Base-by-base conservation (phyloP, 202 grass and related monocot genomes). In the Miscanthus sacchariflorus region DNA sequence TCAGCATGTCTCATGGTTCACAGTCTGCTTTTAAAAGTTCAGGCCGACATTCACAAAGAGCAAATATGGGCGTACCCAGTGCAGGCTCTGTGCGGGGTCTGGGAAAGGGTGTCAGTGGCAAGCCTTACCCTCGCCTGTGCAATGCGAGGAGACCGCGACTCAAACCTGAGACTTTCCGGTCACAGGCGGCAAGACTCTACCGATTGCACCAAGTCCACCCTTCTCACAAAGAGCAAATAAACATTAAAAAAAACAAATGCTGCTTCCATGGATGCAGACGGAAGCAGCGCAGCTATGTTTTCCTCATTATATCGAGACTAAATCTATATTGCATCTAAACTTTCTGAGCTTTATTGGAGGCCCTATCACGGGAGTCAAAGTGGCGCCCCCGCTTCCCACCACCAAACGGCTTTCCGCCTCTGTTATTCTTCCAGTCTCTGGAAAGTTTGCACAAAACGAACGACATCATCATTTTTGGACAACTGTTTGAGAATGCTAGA, bases 341-440 rank as follows among this genome's bases (percentile, higher is more conserved):
- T 58, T 93, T 95, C 36, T 75, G 79, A 81, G 71, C 78, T 90
- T 95, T 95, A 21, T 82, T 89, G n/a, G 87, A 76, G 9, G 64
- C n/a, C 48, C 80, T 86, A 15, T 90, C 89, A 17, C 78, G 24
- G 27, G 85, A 84, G 75, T 93, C 87, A 0, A 80, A 88, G 52
- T 87, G 63, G 42, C 87, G 87, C 19, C 87, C 72, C 8, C 87
- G 89, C 89, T 91, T 95, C 71, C 85, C 89, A 56, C 85, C 89
- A 70, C 83, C 84, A 13, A 84, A 88, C 70, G 83, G 85, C 81
- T 77, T 93, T 74, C 94, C 91, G 4, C 88, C 89, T 78, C 89
- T 84, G 54, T 84, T 84, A 27, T 80, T 81, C 76, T 77, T 90
- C 83, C 81, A 82, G n/a, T 84, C 91, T 70, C 91, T 88, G 72